Conservation (phyloP, 2,329 filamentous ascomycete genomes). For the Elsinoe batatas region DNA sequence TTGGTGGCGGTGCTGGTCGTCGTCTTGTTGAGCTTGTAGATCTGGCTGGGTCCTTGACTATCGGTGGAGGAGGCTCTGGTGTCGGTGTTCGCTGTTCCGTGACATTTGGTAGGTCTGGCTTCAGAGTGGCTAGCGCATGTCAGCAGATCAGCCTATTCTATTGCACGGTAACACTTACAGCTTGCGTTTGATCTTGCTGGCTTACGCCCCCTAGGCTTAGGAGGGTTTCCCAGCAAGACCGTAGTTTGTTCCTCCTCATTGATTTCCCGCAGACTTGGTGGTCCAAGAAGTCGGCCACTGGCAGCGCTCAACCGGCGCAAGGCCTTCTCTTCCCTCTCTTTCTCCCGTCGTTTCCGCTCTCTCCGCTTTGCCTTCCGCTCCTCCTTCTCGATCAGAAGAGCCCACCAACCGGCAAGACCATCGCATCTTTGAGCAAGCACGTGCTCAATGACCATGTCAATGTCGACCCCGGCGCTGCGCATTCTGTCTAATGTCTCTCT, state of each 20-base stretch:
- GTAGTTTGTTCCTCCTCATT: slow-evolving; percentile 57
- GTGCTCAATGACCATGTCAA: slow-evolving; percentile 88
- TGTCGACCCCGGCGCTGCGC: slow-evolving; percentile 86
- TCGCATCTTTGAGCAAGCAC: slow-evolving; percentile 86
- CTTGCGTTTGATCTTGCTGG: slow-evolving; percentile 49
- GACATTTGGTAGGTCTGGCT: slow-evolving; percentile 67
- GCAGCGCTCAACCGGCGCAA: slow-evolving; percentile 77
- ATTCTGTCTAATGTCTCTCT: slow-evolving; percentile 88
- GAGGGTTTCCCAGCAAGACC: slow-evolving; percentile 42
- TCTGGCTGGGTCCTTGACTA: slow-evolving; percentile 69
- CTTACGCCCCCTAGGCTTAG: slow-evolving; percentile 64
- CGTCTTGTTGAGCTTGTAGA: slow-evolving; percentile 69
- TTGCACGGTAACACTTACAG: neutral
- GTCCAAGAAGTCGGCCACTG: slow-evolving; percentile 73
- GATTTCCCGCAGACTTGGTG: slow-evolving; percentile 60
- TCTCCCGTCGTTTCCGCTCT: slow-evolving; percentile 76
- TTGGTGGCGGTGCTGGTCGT: slow-evolving; percentile 73
- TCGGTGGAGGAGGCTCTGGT: slow-evolving; percentile 52
- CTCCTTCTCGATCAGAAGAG: slow-evolving; percentile 86
- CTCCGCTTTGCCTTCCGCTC: slow-evolving; percentile 71
- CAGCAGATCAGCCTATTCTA: neutral
- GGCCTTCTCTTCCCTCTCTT: slow-evolving; percentile 69
- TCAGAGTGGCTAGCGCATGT: slow-evolving; percentile 38
- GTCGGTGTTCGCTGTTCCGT: slow-evolving; percentile 49
- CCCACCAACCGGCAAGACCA: slow-evolving; percentile 90